phyloP scores from a whole-genome alignment of 2,329 filamentous ascomycete species.

The Myrmaecium sp. region DNA sequence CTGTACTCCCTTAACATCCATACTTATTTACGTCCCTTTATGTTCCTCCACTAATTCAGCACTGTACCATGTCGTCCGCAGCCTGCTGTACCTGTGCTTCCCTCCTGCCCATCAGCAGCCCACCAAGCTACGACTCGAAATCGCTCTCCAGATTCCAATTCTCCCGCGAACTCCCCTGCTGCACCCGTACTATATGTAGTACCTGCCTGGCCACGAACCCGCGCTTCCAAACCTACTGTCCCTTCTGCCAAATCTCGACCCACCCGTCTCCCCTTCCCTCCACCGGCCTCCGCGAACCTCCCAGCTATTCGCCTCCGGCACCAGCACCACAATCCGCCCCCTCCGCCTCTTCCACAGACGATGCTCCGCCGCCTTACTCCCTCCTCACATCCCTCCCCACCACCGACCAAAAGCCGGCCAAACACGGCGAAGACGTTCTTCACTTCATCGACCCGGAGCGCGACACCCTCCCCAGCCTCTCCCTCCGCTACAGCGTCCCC shows the following conservation, averaged over 20 bases:
- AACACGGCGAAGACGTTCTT: constrained; percentile 43
- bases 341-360: constrained; percentile 8
- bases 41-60: too few species aligned
- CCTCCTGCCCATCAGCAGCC: constrained; percentile 38
- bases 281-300: constrained; percentile 47
- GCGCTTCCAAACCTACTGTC: constrained; percentile 50
- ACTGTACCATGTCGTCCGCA: constrained; percentile 17
- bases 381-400: too few species aligned
- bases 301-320: constrained; percentile 38
- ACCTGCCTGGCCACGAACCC: constrained; percentile 52
- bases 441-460: constrained; percentile 57
- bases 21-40: too few species aligned
- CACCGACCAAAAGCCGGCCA: too few species aligned
- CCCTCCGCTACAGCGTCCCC: constrained; percentile 55
- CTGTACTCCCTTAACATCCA: too few species aligned
- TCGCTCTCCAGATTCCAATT: constrained; percentile 44
- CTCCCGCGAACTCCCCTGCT: constrained; percentile 50
- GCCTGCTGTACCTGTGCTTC: constrained; percentile 56
- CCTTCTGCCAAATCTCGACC: constrained; percentile 60
- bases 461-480: constrained; percentile 52
- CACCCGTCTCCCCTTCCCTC: constrained; percentile 43
- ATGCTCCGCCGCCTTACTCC: constrained; percentile 30
- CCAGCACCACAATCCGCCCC: constrained; percentile 8
- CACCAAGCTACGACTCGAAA: constrained; percentile 34
- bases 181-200: constrained; percentile 53